Conservation (phyloP, 169 alveolate species). For the Plasmodium reichenowi region DNA sequence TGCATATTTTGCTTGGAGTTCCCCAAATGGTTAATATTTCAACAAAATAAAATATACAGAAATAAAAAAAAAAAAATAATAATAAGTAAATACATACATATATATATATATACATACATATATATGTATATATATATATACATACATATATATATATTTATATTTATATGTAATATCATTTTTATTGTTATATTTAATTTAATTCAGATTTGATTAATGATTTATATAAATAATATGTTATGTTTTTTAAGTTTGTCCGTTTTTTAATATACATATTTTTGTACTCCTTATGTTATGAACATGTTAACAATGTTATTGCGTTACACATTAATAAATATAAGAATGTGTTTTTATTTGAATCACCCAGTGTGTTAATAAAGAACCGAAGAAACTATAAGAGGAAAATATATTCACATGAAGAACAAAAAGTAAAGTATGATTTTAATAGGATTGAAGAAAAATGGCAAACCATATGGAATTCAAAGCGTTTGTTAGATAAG, state of each 20-base stretch:
- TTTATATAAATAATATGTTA: background rate
- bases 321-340: background rate
- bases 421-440: background rate
- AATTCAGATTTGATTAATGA: too few species aligned
- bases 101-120: background rate
- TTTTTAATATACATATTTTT: background rate
- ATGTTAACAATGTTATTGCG: background rate
- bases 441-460: constrained; percentile 29
- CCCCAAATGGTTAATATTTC: too few species aligned
- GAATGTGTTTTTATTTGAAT: background rate
- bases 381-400: constrained; percentile 6
- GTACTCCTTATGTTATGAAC: background rate
- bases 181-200: too few species aligned
- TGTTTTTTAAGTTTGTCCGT: background rate
- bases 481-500: constrained; percentile 34
- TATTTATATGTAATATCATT: background rate
- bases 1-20: too few species aligned
- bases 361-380: background rate
- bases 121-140: background rate
- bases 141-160: background rate
- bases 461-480: constrained; percentile 72
- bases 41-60: too few species aligned
- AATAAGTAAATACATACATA: too few species aligned
- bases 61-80: too few species aligned
- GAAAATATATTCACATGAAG: background rate